Evolutionary conservation across 176 grass and related monocot genomes (phyloP), one percentile per base, ranked within the genome.

Genomic region (Phoenix roebelenii): DNA sequence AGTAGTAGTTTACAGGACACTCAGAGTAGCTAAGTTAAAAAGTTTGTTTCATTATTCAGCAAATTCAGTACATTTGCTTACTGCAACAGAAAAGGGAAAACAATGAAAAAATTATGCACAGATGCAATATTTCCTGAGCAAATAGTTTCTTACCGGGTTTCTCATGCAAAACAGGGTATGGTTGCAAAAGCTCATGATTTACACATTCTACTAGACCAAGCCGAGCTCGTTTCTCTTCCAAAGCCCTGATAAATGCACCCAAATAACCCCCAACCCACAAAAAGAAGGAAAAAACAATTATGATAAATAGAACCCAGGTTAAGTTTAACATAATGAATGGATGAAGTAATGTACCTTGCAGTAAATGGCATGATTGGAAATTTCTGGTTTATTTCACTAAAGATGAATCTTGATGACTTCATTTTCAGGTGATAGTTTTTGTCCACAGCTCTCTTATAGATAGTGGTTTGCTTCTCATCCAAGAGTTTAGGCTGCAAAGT

Each of bases 161-260:
- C 74, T 98, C 94, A 26, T 98, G 88, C 54, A 98, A 89, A 52
- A 98, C 94, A 65, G 94, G 94, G 50, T 98, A 98, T 1, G 94
- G 94, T 79, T 98, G 94, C 66, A 98, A 77, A 53, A 98, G 85
- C 18, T 98, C 94, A 79, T 98, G 94, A 51, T 98, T 98, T 69
- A 98, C 86, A 22, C 94, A 98, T 75, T 98, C 94, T 66, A 98
- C 94, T 49, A 98, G 71, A 17, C 94, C 94, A 63, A 98, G 50
- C 22, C 94, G 85, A 5, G 84, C 88, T 39, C 94, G 84, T 50
- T 98, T 98, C 82, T 98, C 94, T 81, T 98, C 94, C 76, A 98
- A 71, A 10, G 85, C 94, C 79, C 94, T 98, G 29, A 32, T 32
- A 32, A 6, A 32, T 32, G 5, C 5, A 6, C 29, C 4, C 29